Base-by-base conservation (phyloP, 441 rosid genomes). In the Cnidoscolus chayamansa region DNA sequence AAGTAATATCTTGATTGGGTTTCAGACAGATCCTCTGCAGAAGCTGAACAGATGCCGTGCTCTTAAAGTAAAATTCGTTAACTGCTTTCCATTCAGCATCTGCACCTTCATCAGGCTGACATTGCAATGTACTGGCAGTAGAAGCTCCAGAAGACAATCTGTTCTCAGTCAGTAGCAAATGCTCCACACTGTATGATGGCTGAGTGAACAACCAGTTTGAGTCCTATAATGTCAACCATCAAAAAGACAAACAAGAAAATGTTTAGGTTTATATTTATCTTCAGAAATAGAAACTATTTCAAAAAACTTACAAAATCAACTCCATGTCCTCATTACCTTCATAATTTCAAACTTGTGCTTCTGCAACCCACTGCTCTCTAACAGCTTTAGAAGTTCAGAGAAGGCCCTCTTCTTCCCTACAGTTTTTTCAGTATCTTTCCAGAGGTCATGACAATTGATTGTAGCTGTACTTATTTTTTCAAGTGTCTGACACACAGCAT, bases 21-120 rank as follows among this genome's bases (percentile, higher is more conserved):
- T 86, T 89, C 80, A 86, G 79, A 68, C 90, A 84, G 78, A 86
- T 80, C 67, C 78, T 86, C 68, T 81, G 90, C 84, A 93, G 69
- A 72, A 88, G 81, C 84, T 88, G 92, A 79, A 91, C 88, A 11
- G 98, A 85, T 74, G 89, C 91, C 71, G 88, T 73, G 83, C 99
- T 90, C 79, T 88, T 88, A 81, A 93, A 96, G 85, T 93, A 89
- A 77, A 86, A 86, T 67, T 86, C 89, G 58, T 89, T 93, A 40
- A 73, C 88, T 6, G 63, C 76, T 81, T 82, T 93, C 98, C 96
- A 96, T 47, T 85, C 88, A 64, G 68, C 66, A 54, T 77, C 86
- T 65, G 78, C 64, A 17, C 40, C 74, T 69, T 82, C 86, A 72
- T 73, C 71, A 13, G 81, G 74, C 73, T 73, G 74, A 73, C 81